These are phyloP conservation scores for Cenchrus purpureus DNA, from an alignment of 176 grass and related monocot species.

Conservation along the genomic window DNA sequence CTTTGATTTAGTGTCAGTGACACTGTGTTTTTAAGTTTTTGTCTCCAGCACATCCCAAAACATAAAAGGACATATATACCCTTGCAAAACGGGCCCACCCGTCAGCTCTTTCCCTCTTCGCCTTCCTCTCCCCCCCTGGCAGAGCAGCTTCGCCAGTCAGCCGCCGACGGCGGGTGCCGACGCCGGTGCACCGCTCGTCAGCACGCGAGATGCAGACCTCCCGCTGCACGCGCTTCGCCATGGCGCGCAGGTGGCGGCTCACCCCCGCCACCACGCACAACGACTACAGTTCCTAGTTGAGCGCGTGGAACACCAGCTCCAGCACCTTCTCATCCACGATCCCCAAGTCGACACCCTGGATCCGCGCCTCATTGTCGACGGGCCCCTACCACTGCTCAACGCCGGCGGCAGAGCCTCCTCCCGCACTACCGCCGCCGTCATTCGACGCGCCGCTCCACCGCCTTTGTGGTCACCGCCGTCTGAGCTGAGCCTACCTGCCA, in stretches of 20 bases:
- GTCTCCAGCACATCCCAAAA: too few species aligned
- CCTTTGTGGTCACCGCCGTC: background rate
- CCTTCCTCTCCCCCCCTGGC: too few species aligned
- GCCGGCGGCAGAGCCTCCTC: background rate
- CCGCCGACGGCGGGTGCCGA: slow-evolving; percentile 40
- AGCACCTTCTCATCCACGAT: slow-evolving; percentile 75
- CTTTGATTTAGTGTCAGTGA: too few species aligned
- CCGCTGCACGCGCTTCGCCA: slow-evolving; percentile 64
- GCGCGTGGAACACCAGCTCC: slow-evolving; percentile 52
- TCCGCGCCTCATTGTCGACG: slow-evolving; percentile 11
- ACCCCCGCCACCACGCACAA: slow-evolving; percentile 60
- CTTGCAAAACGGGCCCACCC: too few species aligned
- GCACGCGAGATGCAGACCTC: slow-evolving; percentile 70
- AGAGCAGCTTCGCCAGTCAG: slow-evolving; percentile 68
- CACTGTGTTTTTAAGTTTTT: too few species aligned
- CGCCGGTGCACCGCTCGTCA: slow-evolving; percentile 21
- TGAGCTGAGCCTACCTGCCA: too few species aligned
- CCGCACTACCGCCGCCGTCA: slow-evolving; percentile 10
- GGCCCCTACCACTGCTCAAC: slow-evolving; percentile 6
- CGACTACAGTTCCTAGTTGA: slow-evolving; percentile 66
- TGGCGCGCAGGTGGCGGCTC: slow-evolving; percentile 62
- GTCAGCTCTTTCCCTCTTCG: too few species aligned
- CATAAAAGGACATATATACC: too few species aligned
- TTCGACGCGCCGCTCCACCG: slow-evolving; percentile 24
- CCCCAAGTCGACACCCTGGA: slow-evolving; percentile 47